Conservation (phyloP, 768 basidiomycete species). For the Mycena floridula region DNA sequence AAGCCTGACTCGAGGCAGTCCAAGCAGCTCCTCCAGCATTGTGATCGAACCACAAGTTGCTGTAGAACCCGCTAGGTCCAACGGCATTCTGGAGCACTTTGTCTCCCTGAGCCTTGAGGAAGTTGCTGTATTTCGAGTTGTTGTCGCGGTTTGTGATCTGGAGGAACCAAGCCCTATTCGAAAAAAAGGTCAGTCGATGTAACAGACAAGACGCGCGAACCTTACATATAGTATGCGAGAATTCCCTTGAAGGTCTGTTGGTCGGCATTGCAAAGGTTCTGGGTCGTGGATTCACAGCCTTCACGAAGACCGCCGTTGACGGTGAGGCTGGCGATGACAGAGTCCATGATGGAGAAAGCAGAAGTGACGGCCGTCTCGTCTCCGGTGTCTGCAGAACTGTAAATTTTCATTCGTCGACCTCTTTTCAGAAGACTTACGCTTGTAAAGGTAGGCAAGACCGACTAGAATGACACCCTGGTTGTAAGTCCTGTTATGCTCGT, state of each 20-base stretch:
- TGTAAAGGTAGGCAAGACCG: constrained; percentile 10
- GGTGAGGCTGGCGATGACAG: constrained; percentile 9
- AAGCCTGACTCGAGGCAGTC: constrained; percentile 8
- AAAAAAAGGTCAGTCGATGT: background rate
- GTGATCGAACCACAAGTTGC: constrained; percentile 10
- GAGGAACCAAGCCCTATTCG: constrained; percentile 11
- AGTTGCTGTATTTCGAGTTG: constrained; percentile 9
- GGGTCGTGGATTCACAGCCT: constrained; percentile 8
- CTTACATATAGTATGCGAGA: constrained; percentile 8
- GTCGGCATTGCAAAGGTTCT: constrained; percentile 9
- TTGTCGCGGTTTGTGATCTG: constrained; percentile 10
- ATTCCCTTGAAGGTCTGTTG: constrained; percentile 15
- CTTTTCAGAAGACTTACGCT: constrained; percentile 3
- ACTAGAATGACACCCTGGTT: constrained; percentile 13
- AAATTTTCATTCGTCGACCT: background rate
- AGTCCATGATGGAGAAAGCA: constrained; percentile 12
- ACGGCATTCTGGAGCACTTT: constrained; percentile 9
- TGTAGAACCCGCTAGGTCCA: constrained; percentile 7
- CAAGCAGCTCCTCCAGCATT: constrained; percentile 9
- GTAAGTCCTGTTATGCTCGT: constrained; percentile 5
- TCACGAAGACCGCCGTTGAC: constrained; percentile 11
- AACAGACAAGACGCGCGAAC: too few relatives aligned
- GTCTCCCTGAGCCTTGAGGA: constrained; percentile 10
- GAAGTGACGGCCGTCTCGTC: constrained; percentile 8
- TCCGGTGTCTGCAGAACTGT: constrained; percentile 3